Base-by-base conservation (phyloP, 441 rosid species). In the Aquilaria agallochum region DNA sequence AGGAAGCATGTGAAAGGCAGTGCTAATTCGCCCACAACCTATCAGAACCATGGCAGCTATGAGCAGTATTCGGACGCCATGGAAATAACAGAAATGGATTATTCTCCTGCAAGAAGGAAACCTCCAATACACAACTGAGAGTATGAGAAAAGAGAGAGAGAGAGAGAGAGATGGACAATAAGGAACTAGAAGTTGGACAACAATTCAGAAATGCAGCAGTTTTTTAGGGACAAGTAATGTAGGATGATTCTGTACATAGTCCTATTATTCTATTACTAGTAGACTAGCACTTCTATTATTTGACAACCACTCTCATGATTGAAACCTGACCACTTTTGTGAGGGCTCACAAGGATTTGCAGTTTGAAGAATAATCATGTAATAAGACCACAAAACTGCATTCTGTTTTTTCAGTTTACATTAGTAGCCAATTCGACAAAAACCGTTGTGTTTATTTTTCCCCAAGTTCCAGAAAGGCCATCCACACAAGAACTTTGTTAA, bases 91-190 rank as follows among this genome's bases (percentile, higher is more conserved):
- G 80, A 71, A 74, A 76, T 80, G 84, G 85, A 80, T 52, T 83
- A 83, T 50, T 74, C 88, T 74, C 81, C 81, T 42, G 81, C 88
- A 6, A 74, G 31, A 50, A 80, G 81, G 72, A 80, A 80, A 67
- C 67, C 88, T 61, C 88, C 85, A 33, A 80, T 80, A 53, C 88
- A 83, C 68, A 83, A 80, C 68, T 83, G 53, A 58, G 40, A 20
- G 48, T 5, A 32, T 11, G 3, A 3, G 10, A 56, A 53, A 12
- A 15, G 47, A 46, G 33, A 52, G 0, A 33, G 49, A 46, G 40
- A 47, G 40, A 47, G 46, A 59, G 11, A 44, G 31, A 47, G 50
- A 20, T 4, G 55, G 68, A 57, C 4, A 31, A 56, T 60, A 49
- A 51, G 50, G 64, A 36, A 31, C 31, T 7, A 52, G 49, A 27